phyloP scores from a whole-genome alignment of 2,329 filamentous ascomycete genomes.

The Lecanicillium sp. region DNA sequence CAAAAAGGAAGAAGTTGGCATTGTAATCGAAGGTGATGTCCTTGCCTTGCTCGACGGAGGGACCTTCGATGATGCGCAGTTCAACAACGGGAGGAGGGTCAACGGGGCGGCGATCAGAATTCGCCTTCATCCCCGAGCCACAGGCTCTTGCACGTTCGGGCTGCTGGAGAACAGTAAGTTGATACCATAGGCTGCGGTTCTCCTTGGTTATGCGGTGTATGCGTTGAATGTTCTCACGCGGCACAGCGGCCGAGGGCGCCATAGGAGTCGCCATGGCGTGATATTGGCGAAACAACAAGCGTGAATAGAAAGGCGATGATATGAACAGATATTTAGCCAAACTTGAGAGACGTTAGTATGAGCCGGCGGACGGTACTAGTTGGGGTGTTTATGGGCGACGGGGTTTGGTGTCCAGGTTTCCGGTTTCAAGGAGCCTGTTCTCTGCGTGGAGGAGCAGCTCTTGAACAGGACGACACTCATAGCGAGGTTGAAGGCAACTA shows the following conservation, averaged over 20 bases:
- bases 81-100: slow-evolving; percentile 93
- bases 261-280: slow-evolving; percentile 16
- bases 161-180: slow-evolving; percentile 82
- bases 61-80: slow-evolving; percentile 73
- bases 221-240: slow-evolving; percentile 37
- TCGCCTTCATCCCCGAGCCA: slow-evolving; percentile 78
- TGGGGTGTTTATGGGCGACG: too few species aligned
- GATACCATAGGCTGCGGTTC: slow-evolving; percentile 72
- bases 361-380: too few species aligned
- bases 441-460: too few species aligned
- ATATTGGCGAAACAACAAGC: too few species aligned
- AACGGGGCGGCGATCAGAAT: slow-evolving; percentile 74
- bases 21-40: slow-evolving; percentile 88
- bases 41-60: slow-evolving; percentile 49
- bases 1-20: slow-evolving; percentile 95
- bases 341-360: too few species aligned
- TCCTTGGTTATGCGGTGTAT: slow-evolving; percentile 52
- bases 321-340: not conserved
- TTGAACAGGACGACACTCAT: too few species aligned
- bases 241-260: slow-evolving; percentile 20
- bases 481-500: too few species aligned
- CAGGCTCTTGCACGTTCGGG: slow-evolving; percentile 91
- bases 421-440: too few species aligned
- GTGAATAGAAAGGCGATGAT: not conserved
- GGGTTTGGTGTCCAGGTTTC: too few species aligned